Evolutionary conservation across 1,284 basidiomycete genomes (phyloP), one percentile per base, ranked within the genome.

Genomic region (Sanghuangporus baumii): DNA sequence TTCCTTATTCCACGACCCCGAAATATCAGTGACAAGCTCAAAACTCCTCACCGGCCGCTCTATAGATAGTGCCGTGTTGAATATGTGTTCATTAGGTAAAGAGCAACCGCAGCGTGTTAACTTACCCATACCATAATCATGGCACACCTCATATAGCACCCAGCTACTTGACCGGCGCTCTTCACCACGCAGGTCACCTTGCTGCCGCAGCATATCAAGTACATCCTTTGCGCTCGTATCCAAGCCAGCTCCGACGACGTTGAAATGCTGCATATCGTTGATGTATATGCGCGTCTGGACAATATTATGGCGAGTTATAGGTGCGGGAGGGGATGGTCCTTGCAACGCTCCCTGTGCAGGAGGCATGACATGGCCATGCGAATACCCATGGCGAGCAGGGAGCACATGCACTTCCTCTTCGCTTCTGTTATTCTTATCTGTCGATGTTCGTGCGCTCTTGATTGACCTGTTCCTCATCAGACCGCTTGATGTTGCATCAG

Each of bases 1-100:
- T 66, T 88, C 85, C 69, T 86, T 85, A 72, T 92, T 88, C 94
- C 94, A 96, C 3, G 91, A 88, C 14, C 84, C 83, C 65, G 89
- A 82, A 36, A 95, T 81, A 62, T 89, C 86, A 36, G 80, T 74
- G 16, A 96, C 72, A 26, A 86, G 74, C 73, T 97, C 94, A 70
- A 88, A 96, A 70, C 85, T 85, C 63, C 94, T 79, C 54, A 96
- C 78, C 9, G 93, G 93, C 2, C 94, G 88, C 73, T 97, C 94
- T 93, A 69, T 48, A 18, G 56, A 62, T 18, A 48, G 61, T 37
- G 60, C 40, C 47, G 34, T 2, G 37, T 12, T 34, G 23, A 23
- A 54, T 51, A 14, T 16, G 23, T 54, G 26, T 14, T 46, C n/a
- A 31, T 47, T 47, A 57, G 55, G 43, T 57, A 47, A 57, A 57